A percentile compares a stretch with the other conserved stretches of the same genome.
phyloP scores from a whole-genome alignment of 148 eudicot genomes.

The Euryodendron excelsum region DNA sequence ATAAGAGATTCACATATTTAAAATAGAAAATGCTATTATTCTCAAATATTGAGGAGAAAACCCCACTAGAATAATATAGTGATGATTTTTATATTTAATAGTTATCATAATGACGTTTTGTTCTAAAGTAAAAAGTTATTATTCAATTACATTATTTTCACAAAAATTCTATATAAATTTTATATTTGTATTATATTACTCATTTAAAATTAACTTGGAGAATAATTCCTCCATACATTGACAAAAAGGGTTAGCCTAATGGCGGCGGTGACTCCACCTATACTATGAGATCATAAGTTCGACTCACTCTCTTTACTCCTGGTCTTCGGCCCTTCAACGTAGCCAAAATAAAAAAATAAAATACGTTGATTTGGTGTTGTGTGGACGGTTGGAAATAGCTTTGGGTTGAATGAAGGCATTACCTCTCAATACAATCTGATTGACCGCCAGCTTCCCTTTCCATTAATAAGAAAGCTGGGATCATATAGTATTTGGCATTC shows the following conservation, averaged over 20 bases:
- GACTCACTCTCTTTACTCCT: too few relatives aligned
- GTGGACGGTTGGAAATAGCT: too few relatives aligned
- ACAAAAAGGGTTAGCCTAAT: neutral
- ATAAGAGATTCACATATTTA: too few relatives aligned
- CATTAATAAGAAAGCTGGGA: neutral
- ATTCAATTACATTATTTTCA: too few relatives aligned
- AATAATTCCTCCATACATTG: neutral
- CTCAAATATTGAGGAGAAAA: neutral
- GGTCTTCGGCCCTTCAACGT: neutral
- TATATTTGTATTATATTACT: too few relatives aligned
- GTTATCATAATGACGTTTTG: neutral
- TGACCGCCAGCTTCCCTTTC: neutral
- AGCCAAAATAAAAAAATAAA: too few relatives aligned
- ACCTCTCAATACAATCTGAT: neutral
- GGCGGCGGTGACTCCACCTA: neutral
- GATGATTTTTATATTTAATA: neutral
- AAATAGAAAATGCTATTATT: too few relatives aligned
- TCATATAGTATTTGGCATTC: neutral
- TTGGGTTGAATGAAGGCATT: neutral
- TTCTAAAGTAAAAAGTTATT: too few relatives aligned
- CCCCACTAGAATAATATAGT: neutral
- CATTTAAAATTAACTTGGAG: too few relatives aligned
- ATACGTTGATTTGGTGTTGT: neutral
- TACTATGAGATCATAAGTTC: too few relatives aligned
- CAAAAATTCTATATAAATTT: too few relatives aligned